A percentile compares a stretch with the other conserved stretches of the same genome.
These are phyloP conservation scores for Uronychia binucleata DNA, from an alignment of 73 alveolate genomes.

Conservation along the genomic window DNA sequence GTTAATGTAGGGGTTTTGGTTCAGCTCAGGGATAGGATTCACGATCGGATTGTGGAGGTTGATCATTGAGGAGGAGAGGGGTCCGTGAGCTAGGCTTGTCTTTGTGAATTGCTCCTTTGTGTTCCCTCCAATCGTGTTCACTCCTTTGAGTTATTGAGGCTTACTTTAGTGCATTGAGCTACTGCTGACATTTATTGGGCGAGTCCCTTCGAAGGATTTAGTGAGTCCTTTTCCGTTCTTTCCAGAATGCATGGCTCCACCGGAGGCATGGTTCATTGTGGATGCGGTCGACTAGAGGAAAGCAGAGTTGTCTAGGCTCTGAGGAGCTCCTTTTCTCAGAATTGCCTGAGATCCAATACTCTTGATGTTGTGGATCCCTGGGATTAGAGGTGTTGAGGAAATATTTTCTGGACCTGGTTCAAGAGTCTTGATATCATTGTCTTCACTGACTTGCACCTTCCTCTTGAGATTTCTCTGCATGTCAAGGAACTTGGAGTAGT, in stretches of 20 bases:
- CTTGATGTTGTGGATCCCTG: not conserved
- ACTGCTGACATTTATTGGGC: not conserved
- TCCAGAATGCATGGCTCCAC: too few relatives aligned
- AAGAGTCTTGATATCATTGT: not conserved
- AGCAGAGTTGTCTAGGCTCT: not conserved
- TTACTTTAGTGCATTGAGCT: not conserved
- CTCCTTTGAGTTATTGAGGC: not conserved
- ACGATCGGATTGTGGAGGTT: not conserved
- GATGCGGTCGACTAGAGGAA: not conserved
- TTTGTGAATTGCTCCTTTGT: not conserved
- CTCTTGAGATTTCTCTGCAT: not conserved
- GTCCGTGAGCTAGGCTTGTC: too few relatives aligned
- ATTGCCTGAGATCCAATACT: not conserved
- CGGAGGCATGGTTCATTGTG: not conserved
- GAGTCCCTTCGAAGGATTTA: not conserved
- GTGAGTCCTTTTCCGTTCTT: too few relatives aligned
- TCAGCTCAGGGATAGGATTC: not conserved
- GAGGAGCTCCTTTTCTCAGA: not conserved
- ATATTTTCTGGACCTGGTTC: not conserved
- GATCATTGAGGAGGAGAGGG: not conserved
- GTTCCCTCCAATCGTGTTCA: not conserved
- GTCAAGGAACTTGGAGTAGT: not conserved
- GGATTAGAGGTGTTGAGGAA: not conserved
- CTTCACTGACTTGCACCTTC: not conserved
- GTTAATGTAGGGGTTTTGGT: not conserved